Evolutionary conservation across 371 early-diverging fungal species (phyloP), one percentile per base, ranked within the genome.

Genomic region (Rhizomucor miehei): DNA sequence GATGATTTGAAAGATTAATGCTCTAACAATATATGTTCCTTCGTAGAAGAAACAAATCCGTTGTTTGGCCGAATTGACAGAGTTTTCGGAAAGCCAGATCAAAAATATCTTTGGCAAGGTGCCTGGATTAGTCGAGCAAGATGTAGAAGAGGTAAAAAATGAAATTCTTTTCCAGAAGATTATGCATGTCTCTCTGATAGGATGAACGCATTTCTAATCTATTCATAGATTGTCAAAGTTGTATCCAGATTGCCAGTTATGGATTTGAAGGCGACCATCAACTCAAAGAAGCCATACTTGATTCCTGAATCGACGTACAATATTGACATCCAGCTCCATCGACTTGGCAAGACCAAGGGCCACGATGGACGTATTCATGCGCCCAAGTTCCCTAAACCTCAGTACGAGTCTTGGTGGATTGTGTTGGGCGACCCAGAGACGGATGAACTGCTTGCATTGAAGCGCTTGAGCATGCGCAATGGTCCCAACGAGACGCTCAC

Each of bases 391-490:
- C 90, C 94, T 8, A 97, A 97, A 64, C 73, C 85, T 3, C 96
- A 96, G 62, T 87, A 84, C 59, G 96, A 97, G 60, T 87, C 91
- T 0, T 95, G 93, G 92, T 95, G 91, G 90, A 56, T 91, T 1
- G 77, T 93, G 6, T 66, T 95, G 8, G 93, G 87, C 6, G 82
- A 90, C 49, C 65, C 75, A 0, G 79, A 65, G 5, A 71, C 56
- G 2, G 84, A 88, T 51, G 89, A 87, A 51, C 62, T 95, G 35
- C 51, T 92, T 47, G 90, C 86, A 0, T 49, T 94, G 54, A 92
- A 89, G 69, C 80, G 93, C 19, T 69, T 91, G 20, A 75, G 82
- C 41, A 84, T 86, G 81, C 84, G 86, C 23, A 75, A 80, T 44
- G 78, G 77, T 10, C 79, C 78, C 6, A 71, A 75, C 29, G 80